Conservation (phyloP, 1,139 yeast species). For the Sugiyamaella novakii region DNA sequence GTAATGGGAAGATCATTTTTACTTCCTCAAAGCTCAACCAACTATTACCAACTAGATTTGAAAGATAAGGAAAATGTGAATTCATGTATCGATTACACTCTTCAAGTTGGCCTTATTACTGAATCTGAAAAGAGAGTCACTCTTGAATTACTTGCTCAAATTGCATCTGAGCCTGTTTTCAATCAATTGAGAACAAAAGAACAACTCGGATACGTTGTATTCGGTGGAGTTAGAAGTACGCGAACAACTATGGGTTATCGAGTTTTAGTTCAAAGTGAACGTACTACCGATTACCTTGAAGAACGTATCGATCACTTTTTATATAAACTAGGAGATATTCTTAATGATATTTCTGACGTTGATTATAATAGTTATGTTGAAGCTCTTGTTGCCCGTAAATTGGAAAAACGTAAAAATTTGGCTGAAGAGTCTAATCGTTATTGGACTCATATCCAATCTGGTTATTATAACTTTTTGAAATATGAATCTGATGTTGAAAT, state of each 20-base stretch:
- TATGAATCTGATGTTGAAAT: constrained; percentile 59
- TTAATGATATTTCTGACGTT: constrained; percentile 54
- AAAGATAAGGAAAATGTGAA: constrained; percentile 75
- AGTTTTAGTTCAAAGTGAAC: constrained; percentile 83
- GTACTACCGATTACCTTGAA: constrained; percentile 71
- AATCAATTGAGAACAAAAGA: constrained; percentile 89
- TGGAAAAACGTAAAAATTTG: constrained; percentile 74
- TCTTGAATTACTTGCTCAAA: constrained; percentile 68
- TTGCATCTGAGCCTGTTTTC: constrained; percentile 84
- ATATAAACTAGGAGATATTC: constrained; percentile 42
- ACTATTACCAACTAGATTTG: constrained; percentile 54
- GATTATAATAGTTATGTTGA: constrained; percentile 70
- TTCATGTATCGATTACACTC: constrained; percentile 78
- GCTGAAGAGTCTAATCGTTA: constrained; percentile 70
- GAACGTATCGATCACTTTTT: constrained; percentile 74
- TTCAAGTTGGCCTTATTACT: constrained; percentile 62
- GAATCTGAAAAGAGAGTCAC: constrained; percentile 47
- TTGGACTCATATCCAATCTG: constrained; percentile 69
- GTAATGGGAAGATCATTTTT: constrained; percentile 54
- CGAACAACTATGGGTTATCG: constrained; percentile 78
- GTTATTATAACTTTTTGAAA: constrained; percentile 70
- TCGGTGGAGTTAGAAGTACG: constrained; percentile 67
- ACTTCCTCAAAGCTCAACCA: constrained; percentile 49
- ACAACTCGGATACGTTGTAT: constrained; percentile 88
- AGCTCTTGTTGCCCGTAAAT: constrained; percentile 65